Evolutionary conservation across 768 basidiomycete genomes (phyloP), one percentile per base, ranked within the genome.

Genomic region (Collybia sordida): DNA sequence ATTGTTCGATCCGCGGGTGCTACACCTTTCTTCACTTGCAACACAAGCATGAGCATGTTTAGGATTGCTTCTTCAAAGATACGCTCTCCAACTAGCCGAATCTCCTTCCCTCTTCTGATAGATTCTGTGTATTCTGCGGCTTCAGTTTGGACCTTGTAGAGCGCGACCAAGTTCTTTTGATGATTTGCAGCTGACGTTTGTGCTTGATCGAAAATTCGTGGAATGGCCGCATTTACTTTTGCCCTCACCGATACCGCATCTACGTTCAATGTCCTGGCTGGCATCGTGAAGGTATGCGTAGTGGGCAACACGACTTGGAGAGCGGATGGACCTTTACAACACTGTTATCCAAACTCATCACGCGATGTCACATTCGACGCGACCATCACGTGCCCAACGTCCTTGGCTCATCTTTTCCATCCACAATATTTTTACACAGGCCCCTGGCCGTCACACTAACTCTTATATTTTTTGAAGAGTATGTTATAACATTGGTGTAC

Each of bases 151-250:
- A 95, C 67, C 64, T 92, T 92, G 73, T 90, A 76, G 3, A 97
- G 78, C 0, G 84, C 82, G 36, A 92, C 85, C 44, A 86, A 73
- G 68, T 97, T 96, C 75, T 97, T 97, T 53, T 86, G 84, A 66
- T 98, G 94, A 64, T 91, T 93, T 7, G 89, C 83, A 12, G 75
- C 66, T 0, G 86, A 82, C 6, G 64, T 70, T 64, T 94, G 91
- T 0, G 77, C 88, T 68, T 96, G 89, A 23, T 88, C 82, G 53
- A 95, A 90, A 38, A 93, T 89, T 27, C 78, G 81, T 17, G 81
- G 78, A 17, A 90, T 24, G 7, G 39, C 34, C 6, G 45, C n/a
- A 39, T 24, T 36, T 6, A 59, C 38, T 17, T 47, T 49, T 7
- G 51, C 53, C 9, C 27, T 34, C 17, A 61, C 22, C 34, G 53